phyloP scores from a whole-genome alignment of 768 basidiomycete genomes.

The Trametes coccinea region DNA sequence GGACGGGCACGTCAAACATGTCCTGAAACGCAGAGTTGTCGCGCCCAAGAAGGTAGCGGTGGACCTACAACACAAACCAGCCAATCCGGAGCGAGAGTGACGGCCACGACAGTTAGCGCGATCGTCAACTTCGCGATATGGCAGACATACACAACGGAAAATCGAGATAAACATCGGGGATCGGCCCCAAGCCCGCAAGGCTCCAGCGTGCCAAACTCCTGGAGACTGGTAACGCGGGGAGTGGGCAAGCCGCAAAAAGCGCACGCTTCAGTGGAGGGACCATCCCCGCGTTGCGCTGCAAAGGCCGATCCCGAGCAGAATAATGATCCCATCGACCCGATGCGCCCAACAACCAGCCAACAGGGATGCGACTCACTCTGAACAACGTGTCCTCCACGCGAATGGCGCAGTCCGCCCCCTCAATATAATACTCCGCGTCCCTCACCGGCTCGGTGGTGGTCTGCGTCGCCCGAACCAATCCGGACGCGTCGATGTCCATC shows the following conservation, averaged over 20 bases:
- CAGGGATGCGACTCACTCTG: conserved; percentile 48
- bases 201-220: conserved; percentile 13
- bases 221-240: neutral
- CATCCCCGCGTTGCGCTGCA: neutral
- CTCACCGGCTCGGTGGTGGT: conserved; percentile 20
- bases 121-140: conserved; percentile 3
- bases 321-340: neutral
- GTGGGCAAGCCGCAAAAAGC: no score
- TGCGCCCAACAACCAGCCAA: conserved; percentile 2
- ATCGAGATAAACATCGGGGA: conserved; percentile 18
- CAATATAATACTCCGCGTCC: conserved; percentile 62
- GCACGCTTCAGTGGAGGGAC: neutral
- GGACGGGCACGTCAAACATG: conserved; percentile 30
- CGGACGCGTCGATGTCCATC: conserved; percentile 2
- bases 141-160: neutral
- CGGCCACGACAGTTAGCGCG: conserved; percentile 6
- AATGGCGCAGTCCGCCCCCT: conserved; percentile 69
- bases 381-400: conserved; percentile 65
- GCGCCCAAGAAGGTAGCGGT: conserved; percentile 31
- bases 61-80: conserved; percentile 26
- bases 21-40: conserved; percentile 36
- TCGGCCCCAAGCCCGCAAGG: conserved; percentile 1
- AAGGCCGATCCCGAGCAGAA: neutral
- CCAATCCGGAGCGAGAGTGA: conserved; percentile 5
- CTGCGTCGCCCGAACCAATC: conserved; percentile 3